These are phyloP conservation scores for Dothideomycetes sp. DNA, from an alignment of 2,329 filamentous ascomycete genomes.

Conservation along the genomic window DNA sequence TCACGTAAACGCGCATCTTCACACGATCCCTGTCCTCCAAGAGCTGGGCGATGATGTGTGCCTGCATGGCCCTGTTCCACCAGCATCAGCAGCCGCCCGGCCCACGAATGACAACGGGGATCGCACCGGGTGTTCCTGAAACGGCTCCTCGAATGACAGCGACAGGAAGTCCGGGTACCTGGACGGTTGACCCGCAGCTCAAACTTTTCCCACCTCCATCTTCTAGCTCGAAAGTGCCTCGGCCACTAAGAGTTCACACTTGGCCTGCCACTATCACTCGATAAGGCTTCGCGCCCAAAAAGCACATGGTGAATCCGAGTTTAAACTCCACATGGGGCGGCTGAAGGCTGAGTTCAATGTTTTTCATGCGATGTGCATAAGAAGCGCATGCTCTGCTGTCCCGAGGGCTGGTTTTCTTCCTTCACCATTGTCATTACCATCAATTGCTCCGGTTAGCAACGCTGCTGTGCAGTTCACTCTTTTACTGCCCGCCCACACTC, in stretches of 20 bases:
- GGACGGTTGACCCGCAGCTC: conserved; percentile 7
- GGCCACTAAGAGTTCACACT: conserved; percentile 7
- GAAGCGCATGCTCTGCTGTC: conserved; percentile 10
- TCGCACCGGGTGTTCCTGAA: conserved; percentile 9
- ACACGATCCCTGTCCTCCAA: neutral
- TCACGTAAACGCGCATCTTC: conserved; percentile 3
- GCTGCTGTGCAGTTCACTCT: conserved; percentile 25
- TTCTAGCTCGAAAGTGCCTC: neutral
- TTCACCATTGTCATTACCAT: conserved; percentile 16
- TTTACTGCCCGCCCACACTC: conserved; percentile 18
- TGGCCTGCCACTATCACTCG: conserved; percentile 6
- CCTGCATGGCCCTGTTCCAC: conserved; percentile 9
- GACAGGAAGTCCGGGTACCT: conserved; percentile 9
- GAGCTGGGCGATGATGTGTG: conserved; percentile 1
- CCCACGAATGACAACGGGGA: conserved; percentile 12
- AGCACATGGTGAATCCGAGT: conserved; percentile 9
- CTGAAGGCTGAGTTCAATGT: conserved; percentile 13
- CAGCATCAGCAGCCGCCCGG: conserved; percentile 11
- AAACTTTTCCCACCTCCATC: conserved; percentile 6
- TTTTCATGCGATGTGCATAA: conserved; percentile 9
- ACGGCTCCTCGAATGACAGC: conserved; percentile 10
- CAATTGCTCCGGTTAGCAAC: conserved; percentile 19
- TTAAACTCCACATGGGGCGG: conserved; percentile 8
- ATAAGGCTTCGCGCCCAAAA: conserved; percentile 8
- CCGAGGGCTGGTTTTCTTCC: conserved; percentile 5